Evolutionary conservation across 306 rosid genomes (phyloP).

Genomic region (Betula pendula): DNA sequence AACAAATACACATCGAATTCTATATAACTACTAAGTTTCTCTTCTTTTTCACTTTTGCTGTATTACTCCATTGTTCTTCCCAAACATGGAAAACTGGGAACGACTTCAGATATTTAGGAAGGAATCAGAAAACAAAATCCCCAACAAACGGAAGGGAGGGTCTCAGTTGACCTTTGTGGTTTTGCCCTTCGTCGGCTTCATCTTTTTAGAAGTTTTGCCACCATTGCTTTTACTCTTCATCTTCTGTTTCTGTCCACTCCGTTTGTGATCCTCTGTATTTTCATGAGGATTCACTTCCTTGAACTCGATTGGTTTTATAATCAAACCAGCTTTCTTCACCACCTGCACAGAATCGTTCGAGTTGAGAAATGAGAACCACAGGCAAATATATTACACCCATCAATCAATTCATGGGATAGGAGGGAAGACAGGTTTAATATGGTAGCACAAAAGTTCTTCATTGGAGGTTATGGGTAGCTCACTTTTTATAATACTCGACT

Average conservation of each 20-base stretch:
- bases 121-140: not conserved
- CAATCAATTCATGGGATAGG: not conserved
- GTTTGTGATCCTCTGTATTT: conserved; percentile 36
- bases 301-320: conserved; percentile 69
- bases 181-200: conserved; percentile 24
- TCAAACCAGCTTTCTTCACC: conserved; percentile 75
- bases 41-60: not conserved
- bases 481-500: too few species aligned
- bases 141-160: not conserved
- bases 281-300: conserved; percentile 71
- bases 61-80: conserved; percentile 4
- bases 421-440: not conserved
- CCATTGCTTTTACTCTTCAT: conserved; percentile 36
- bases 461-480: not conserved
- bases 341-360: conserved; percentile 52
- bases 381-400: not conserved
- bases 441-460: not conserved
- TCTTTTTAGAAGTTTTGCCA: conserved; percentile 41
- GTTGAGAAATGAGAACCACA: not conserved
- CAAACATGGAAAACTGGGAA: conserved; percentile 25
- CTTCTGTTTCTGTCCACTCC: conserved; percentile 49
- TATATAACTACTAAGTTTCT: not conserved
- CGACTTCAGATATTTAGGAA: not conserved
- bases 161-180: conserved; percentile 4
- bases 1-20: not conserved